Evolutionary conservation across 352 stramenopile species (phyloP).

Genomic region (Globisporangium emineosum): DNA sequence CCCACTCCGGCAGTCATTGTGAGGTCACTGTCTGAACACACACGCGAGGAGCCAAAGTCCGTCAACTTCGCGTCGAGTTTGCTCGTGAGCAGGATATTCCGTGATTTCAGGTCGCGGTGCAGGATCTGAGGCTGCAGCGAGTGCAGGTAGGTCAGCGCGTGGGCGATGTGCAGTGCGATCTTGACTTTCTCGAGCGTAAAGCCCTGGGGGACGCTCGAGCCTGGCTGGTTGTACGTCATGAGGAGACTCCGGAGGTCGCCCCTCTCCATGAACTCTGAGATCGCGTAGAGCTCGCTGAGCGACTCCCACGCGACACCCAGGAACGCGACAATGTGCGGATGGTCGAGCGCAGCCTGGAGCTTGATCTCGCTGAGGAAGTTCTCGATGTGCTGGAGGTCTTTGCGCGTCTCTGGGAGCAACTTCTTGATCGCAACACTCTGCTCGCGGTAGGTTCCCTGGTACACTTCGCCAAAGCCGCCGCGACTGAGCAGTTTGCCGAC

Average conservation of each 20-base stretch:
- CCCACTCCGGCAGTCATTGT: conserved; percentile 23
- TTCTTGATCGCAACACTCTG: conserved; percentile 47
- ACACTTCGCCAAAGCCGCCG: conserved; percentile 58
- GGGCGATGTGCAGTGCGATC: conserved; percentile 35
- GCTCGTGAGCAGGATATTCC: conserved; percentile 41
- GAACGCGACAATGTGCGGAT: conserved; percentile 46
- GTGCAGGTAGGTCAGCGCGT: conserved; percentile 47
- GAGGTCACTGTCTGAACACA: conserved; percentile 31
- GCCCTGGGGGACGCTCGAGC: too few relatives aligned
- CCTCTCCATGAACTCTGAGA: conserved; percentile 54
- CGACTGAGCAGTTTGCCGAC: conserved; percentile 31
- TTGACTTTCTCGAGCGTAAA: conserved; percentile 43
- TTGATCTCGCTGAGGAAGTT: conserved; percentile 54
- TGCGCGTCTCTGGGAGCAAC: conserved; percentile 38
- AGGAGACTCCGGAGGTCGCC: too few relatives aligned
- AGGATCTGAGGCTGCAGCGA: conserved; percentile 34
- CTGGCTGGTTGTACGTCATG: too few relatives aligned
- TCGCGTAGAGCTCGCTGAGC: conserved; percentile 49
- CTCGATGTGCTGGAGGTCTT: conserved; percentile 35
- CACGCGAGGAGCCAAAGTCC: conserved; percentile 44
- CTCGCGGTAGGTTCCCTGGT: conserved; percentile 33
- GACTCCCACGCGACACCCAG: conserved; percentile 57
- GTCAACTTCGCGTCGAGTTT: conserved; percentile 40
- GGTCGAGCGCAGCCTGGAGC: conserved; percentile 43
- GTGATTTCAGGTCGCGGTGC: conserved; percentile 51